Base-by-base conservation (phyloP, 352 stramenopile species). In the Hyaloperonospora brassicae region DNA sequence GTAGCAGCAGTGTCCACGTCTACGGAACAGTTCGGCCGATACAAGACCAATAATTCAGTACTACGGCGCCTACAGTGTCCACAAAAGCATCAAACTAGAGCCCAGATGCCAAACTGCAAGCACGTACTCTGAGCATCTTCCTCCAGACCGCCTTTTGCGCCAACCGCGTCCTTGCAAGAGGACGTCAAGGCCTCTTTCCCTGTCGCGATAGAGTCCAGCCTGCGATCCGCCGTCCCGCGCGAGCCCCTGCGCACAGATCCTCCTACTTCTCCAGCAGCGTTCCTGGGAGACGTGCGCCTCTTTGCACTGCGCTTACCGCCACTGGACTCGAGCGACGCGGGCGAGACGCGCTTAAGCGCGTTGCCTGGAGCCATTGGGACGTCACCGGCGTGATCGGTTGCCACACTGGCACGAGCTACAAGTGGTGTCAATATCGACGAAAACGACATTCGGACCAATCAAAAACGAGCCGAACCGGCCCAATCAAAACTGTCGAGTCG, bases 281-380 rank as follows among this genome's bases (percentile, higher is more conserved):
- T 36, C 39, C 54, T 31, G 8, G 34, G 35, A 0, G 42, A 40
- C 50, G 64, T 69, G 17, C 44, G n/a, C 47, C 69, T 69, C 61
- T 66, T 72, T n/a, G 27, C 12, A 23, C 36, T 42, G 4, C 43
- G 49, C 14, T 62, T 47, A 12, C 11, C 55, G 45, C 42, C 47
- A n/a, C 58, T 47, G 3, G 46, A 59, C 43, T 59, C 49, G 48
- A 60, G 49, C 31, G 47, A 58, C 30, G 46, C 41, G 45, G 64
- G 57, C 39, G 55, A 61, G 24, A 49, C 47, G 25, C 60, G 64
- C 46, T 68, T 68, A 2, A 52, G 48, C 41, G 52, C 25, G 42
- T 62, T 44, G 34, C 56, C 49, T 56, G 47, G 52, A 47, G 56
- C 53, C 64, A 72, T 72, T 30, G 30, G 42, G 58, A 64, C 46